A percentile compares a stretch with the other conserved stretches of the same genome.
These are phyloP conservation scores for Danielia reshetovae DNA, from an alignment of 805 yeast species.

Conservation along the genomic window DNA sequence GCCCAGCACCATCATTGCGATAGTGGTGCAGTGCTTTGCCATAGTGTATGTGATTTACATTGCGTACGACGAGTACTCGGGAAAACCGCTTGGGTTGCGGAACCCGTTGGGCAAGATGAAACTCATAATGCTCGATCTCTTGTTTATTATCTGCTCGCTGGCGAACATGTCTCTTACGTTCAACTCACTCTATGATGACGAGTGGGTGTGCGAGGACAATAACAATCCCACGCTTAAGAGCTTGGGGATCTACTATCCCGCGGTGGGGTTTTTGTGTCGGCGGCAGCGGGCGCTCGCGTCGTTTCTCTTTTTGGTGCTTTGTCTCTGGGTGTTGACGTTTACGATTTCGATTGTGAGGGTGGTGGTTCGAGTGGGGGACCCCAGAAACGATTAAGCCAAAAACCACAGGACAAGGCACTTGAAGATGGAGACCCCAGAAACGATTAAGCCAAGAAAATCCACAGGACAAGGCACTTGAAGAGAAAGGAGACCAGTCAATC, in stretches of 20 bases:
- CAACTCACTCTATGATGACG: conserved; percentile 71
- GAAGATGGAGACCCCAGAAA: conserved; percentile 33
- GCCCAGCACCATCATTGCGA: conserved; percentile 90
- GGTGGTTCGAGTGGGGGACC: conserved; percentile 53
- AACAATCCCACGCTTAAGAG: conserved; percentile 12
- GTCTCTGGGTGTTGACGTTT: conserved; percentile 83
- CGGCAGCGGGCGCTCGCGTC: conserved; percentile 77
- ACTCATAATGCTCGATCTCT: conserved; percentile 73
- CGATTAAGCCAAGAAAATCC: neutral
- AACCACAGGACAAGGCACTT: no score
- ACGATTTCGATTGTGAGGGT: conserved; percentile 79
- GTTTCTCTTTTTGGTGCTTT: conserved; percentile 68
- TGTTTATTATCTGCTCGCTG: conserved; percentile 83
- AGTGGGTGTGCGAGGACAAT: conserved; percentile 65
- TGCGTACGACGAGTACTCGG: conserved; percentile 85
- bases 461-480: conserved; percentile 72
- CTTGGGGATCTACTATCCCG: conserved; percentile 22
- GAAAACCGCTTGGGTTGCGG: conserved; percentile 88
- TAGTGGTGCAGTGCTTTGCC: conserved; percentile 78
- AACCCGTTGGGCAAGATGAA: conserved; percentile 80
- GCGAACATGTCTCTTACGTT: conserved; percentile 86
- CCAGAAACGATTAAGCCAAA: neutral
- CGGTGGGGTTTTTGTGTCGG: conserved; percentile 58
- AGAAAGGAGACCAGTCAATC: no score
- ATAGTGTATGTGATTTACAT: conserved; percentile 74